Base-by-base conservation (phyloP, 2,329 filamentous ascomycete genomes). In the Colletotrichum eremochloae region DNA sequence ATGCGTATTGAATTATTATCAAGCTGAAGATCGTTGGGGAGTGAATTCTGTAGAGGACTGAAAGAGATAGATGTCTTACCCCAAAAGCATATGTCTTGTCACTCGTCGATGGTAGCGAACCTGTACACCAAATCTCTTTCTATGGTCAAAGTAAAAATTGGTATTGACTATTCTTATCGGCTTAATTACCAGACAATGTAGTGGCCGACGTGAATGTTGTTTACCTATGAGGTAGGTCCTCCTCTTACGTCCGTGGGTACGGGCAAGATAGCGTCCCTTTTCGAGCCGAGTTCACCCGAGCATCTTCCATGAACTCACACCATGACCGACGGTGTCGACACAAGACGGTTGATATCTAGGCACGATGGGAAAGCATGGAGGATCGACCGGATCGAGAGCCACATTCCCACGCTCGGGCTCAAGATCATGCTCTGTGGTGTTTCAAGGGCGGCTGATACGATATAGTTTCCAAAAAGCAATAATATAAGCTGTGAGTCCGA, bases 111-210 rank as follows among this genome's bases (percentile, higher is more conserved):
- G n/a, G 3, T 1, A 18, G 1, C 15, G 14, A 52, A 31, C 11
- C 5, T 15, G 24, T 15, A 1, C 24, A 31, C 14, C 24, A 5
- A 9, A 3, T 6, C 4, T 1, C 1, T 52, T 31, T 3, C 2
- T 18, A 6, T 8, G 50, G 5, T 14, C 1, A 31, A 18, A 1
- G 5, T 5, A 9, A 1, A 18, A 18, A 7, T 2, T 3, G 6
- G 3, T 3, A 24, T 24, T 14, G 9, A 20, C 1, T 8, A 14
- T 20, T 50, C 5, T 24, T 3, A 1, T 29, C 4, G n/a, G 5
- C 48, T 7, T 24, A 24, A 24, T 24, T 7, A 5, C 5, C 11
- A n/a, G n/a, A n/a, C n/a, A 14, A 15, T 9, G 3, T 12, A 24
- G 2, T 24, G 48, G 11, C 20, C 20, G 44, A 46, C 20, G 0